Percentiles rank a stretch among this genome's conserved stretches.
Evolutionary conservation across 352 stramenopile genomes (phyloP).

Genomic region (Pythium dissimile): DNA sequence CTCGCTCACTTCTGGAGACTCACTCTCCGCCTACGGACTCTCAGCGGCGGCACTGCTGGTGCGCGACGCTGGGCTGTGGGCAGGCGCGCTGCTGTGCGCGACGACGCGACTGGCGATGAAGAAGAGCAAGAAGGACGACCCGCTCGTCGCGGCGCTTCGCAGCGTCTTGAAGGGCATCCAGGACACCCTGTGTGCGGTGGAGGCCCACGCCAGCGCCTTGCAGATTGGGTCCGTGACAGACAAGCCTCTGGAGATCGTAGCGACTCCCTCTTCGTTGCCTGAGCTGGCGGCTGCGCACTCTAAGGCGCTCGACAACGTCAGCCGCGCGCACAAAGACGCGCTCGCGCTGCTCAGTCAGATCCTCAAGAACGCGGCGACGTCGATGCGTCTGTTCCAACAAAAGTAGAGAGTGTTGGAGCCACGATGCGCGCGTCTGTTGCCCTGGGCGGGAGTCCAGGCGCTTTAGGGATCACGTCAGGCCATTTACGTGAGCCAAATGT

Average conservation of each 20-base stretch:
- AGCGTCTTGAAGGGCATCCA: slow-evolving; percentile 61
- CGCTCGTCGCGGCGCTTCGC: slow-evolving; percentile 33
- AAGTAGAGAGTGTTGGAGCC: slow-evolving; percentile 11
- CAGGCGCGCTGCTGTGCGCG: slow-evolving; percentile 43
- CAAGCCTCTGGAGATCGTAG: neutral
- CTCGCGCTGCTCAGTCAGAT: slow-evolving; percentile 17
- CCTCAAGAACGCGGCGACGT: slow-evolving; percentile 20
- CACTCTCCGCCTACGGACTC: slow-evolving; percentile 49
- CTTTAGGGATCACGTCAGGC: too few relatives aligned
- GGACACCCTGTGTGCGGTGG: slow-evolving; percentile 38
- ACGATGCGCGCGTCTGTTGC: too few relatives aligned
- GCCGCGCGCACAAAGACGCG: slow-evolving; percentile 1
- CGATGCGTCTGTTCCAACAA: slow-evolving; percentile 22
- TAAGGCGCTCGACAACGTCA: slow-evolving; percentile 7
- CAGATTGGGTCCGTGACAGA: slow-evolving; percentile 15
- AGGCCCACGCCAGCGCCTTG: slow-evolving; percentile 33
- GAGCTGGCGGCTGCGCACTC: slow-evolving; percentile 36
- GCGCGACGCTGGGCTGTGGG: slow-evolving; percentile 55
- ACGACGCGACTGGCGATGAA: slow-evolving; percentile 40
- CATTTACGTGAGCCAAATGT: too few relatives aligned
- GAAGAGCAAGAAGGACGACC: slow-evolving; percentile 66
- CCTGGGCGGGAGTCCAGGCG: too few relatives aligned
- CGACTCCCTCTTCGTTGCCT: neutral
- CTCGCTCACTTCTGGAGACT: slow-evolving; percentile 2
- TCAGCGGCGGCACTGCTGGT: slow-evolving; percentile 51